Conservation (phyloP, 2,329 filamentous ascomycete genomes). For the Acephala macrosclerotiorum region DNA sequence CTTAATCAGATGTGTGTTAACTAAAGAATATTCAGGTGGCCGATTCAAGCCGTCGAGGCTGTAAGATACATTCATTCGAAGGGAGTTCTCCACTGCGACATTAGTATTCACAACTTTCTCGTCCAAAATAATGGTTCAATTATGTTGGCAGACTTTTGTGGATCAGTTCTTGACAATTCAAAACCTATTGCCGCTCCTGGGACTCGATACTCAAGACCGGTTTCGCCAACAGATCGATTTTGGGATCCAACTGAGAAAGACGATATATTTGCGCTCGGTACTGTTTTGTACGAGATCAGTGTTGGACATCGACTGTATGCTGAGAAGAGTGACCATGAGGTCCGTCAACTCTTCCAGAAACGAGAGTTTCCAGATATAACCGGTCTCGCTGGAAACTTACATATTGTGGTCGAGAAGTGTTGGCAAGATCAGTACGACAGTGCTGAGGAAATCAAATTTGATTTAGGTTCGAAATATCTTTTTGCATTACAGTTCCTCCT, state of each 20-base stretch:
- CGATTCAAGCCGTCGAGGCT: conserved; percentile 17
- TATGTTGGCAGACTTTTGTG: conserved; percentile 28
- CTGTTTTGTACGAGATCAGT: conserved; percentile 9
- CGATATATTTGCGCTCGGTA: conserved; percentile 10
- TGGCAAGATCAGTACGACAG: too few relatives aligned
- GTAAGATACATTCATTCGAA: conserved; percentile 24
- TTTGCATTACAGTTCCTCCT: too few relatives aligned
- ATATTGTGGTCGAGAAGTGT: conserved; percentile 4
- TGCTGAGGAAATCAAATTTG: too few relatives aligned
- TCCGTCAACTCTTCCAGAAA: conserved; percentile 1
- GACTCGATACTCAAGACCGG: conserved; percentile 9
- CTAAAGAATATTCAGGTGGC: too few relatives aligned
- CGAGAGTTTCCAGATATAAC: conserved; percentile 10
- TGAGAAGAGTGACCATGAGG: background rate
- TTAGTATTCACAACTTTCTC: conserved; percentile 25
- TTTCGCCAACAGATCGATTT: background rate
- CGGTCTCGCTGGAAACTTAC: background rate
- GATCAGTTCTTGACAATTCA: conserved; percentile 17
- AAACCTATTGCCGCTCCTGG: background rate
- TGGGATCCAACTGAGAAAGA: background rate
- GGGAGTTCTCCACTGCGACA: conserved; percentile 25
- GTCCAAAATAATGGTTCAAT: conserved; percentile 21
- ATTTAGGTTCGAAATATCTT: too few relatives aligned
- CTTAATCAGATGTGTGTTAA: too few relatives aligned
- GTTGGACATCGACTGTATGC: conserved; percentile 3